Evolutionary conservation across 805 yeast species (phyloP).

Genomic region (Suhomyces sp.): DNA sequence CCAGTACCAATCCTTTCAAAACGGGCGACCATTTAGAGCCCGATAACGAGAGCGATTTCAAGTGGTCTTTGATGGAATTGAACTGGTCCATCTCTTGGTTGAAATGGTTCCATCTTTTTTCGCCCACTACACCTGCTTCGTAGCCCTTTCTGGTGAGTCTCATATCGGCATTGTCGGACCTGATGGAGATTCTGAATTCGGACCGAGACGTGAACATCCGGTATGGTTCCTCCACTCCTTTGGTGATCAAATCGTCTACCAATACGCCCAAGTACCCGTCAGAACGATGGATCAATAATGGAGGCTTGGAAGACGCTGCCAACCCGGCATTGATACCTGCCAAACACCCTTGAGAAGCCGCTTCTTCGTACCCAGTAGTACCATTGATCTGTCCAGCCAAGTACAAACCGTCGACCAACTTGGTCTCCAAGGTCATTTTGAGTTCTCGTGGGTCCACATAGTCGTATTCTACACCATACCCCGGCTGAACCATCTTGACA

Average conservation of each 20-base stretch:
- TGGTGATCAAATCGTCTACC: conserved; percentile 89
- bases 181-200: conserved; percentile 83
- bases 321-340: conserved; percentile 97
- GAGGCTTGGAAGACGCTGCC: conserved; percentile 36
- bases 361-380: conserved; percentile 98
- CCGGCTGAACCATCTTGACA: conserved; percentile 88
- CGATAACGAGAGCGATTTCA: conserved; percentile 46
- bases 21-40: conserved; percentile 61
- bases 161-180: conserved; percentile 92
- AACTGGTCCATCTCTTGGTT: conserved; percentile 43
- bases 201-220: conserved; percentile 97
- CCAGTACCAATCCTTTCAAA: conserved; percentile 45
- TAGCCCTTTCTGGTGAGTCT: conserved; percentile 73
- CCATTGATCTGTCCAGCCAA: conserved; percentile 98
- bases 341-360: conserved; percentile 92
- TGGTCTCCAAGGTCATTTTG: conserved; percentile 74
- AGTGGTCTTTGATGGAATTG: conserved; percentile 41
- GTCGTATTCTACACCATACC: conserved; percentile 98
- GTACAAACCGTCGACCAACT: conserved; percentile 69
- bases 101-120: conserved; percentile 53
- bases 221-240: conserved; percentile 96
- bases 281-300: conserved; percentile 59
- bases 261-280: conserved; percentile 92
- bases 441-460: conserved; percentile 92
- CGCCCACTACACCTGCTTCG: conserved; percentile 61